phyloP scores from a whole-genome alignment of 169 alveolate genomes.

The Eimeria maxima region DNA sequence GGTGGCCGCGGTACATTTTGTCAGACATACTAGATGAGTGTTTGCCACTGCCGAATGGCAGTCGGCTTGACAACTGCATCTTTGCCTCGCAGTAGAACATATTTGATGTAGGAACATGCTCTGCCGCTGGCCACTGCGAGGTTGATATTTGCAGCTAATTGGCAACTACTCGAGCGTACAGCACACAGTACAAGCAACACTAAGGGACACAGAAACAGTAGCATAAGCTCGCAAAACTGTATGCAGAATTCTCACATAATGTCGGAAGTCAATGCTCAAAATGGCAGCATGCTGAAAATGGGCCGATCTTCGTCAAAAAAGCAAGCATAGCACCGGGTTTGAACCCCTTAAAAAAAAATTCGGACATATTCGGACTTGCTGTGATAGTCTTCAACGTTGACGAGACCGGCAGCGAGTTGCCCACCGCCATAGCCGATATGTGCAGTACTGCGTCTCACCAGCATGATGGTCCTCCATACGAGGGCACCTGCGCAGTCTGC shows the following conservation, averaged over 20 bases:
- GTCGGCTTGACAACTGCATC: neutral
- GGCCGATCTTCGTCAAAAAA: no score
- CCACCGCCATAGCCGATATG: neutral
- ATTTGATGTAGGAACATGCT: neutral
- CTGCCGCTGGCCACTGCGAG: neutral
- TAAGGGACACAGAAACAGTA: neutral
- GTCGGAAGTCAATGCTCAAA: neutral
- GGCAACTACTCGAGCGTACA: neutral
- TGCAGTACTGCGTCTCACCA: neutral
- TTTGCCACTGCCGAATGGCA: neutral
- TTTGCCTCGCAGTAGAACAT: neutral
- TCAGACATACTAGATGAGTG: neutral
- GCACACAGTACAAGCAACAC: neutral
- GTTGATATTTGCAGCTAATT: no score
- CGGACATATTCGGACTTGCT: neutral
- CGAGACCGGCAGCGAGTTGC: neutral
- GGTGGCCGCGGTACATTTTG: slow-evolving; percentile 22
- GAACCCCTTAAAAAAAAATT: neutral
- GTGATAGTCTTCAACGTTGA: neutral
- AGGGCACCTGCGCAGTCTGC: neutral
- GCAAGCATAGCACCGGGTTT: neutral
- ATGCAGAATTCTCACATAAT: no score
- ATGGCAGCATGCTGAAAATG: no score
- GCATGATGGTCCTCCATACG: neutral
- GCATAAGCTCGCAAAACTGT: neutral